These are phyloP conservation scores for Alternaria brassicae DNA, from an alignment of 2,329 filamentous ascomycete genomes.

Conservation along the genomic window DNA sequence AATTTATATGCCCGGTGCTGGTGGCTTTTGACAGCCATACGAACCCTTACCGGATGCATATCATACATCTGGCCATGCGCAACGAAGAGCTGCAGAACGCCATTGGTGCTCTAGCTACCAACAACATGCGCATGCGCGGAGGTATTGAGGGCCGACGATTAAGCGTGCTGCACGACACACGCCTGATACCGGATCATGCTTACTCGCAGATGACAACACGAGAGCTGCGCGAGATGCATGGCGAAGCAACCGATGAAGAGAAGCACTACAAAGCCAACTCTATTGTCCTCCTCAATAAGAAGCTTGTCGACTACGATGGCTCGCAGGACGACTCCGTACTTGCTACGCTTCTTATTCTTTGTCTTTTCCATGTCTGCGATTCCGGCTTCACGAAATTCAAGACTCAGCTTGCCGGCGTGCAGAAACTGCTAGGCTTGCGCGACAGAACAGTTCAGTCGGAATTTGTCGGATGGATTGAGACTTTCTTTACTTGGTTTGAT, in stretches of 20 bases:
- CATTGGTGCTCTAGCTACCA: slow-evolving; percentile 85
- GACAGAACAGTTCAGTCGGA: slow-evolving; percentile 65
- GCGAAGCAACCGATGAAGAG: slow-evolving; percentile 74
- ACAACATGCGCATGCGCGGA: slow-evolving; percentile 87
- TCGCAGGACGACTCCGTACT: slow-evolving; percentile 86
- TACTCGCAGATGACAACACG: slow-evolving; percentile 48
- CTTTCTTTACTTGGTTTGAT: slow-evolving; percentile 93
- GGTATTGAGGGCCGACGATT: slow-evolving; percentile 60
- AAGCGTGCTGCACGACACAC: slow-evolving; percentile 40
- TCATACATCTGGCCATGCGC: slow-evolving; percentile 76
- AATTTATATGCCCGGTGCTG: slow-evolving; percentile 88
- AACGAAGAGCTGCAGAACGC: slow-evolving; percentile 90
- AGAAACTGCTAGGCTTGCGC: slow-evolving; percentile 83
- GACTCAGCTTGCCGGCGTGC: slow-evolving; percentile 90
- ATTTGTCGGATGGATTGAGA: slow-evolving; percentile 88
- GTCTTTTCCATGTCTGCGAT: slow-evolving; percentile 92
- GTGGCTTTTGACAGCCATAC: slow-evolving; percentile 84
- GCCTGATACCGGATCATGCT: slow-evolving; percentile 47
- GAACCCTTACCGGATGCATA: slow-evolving; percentile 86
- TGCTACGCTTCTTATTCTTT: slow-evolving; percentile 85
- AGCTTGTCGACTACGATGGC: slow-evolving; percentile 76
- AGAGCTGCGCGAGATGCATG: slow-evolving; percentile 50
- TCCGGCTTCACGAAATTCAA: slow-evolving; percentile 92
- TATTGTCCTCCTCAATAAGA: slow-evolving; percentile 81
- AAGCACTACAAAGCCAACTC: slow-evolving; percentile 85